These are phyloP conservation scores for Aureobasidium sp. DNA, from an alignment of 2,329 filamentous ascomycete species.

Conservation along the genomic window DNA sequence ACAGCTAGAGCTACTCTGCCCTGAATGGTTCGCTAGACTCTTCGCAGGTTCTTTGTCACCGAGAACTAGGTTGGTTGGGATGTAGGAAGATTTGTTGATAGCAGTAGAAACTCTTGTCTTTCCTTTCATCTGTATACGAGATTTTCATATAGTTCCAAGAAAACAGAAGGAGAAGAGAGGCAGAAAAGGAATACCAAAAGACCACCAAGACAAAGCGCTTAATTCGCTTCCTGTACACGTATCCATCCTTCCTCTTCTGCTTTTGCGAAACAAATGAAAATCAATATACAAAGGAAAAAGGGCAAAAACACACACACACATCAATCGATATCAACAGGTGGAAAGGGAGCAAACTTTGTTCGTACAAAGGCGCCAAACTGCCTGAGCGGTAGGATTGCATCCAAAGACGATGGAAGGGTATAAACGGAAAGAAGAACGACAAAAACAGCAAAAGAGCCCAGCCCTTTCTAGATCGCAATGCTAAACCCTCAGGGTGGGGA, in stretches of 20 bases:
- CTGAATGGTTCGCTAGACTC: background rate
- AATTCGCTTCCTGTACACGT: background rate
- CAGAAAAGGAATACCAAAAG: background rate
- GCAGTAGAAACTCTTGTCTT: background rate
- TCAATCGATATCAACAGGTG: background rate
- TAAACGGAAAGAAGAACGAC: background rate
- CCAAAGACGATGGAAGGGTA: constrained; percentile 2
- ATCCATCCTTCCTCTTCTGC: background rate
- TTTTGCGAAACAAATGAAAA: constrained; percentile 3
- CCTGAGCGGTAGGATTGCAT: background rate
- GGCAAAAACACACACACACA: background rate
- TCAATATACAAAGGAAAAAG: background rate
- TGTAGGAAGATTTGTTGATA: background rate
- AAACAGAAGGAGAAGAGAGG: background rate
- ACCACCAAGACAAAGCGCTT: background rate
- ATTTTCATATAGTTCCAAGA: background rate
- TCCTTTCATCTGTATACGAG: background rate
- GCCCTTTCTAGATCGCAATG: constrained; percentile 10
- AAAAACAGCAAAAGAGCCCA: constrained; percentile 11
- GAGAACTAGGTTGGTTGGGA: too few species aligned
- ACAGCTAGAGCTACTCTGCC: background rate
- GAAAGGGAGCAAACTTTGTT: background rate
- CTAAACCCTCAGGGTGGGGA: constrained; percentile 10
- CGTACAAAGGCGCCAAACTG: background rate
- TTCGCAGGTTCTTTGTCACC: background rate